Percentiles rank a stretch among this genome's conserved stretches.
phyloP scores from a whole-genome alignment of 208 protist species.

The Angomonas ambiguus region DNA sequence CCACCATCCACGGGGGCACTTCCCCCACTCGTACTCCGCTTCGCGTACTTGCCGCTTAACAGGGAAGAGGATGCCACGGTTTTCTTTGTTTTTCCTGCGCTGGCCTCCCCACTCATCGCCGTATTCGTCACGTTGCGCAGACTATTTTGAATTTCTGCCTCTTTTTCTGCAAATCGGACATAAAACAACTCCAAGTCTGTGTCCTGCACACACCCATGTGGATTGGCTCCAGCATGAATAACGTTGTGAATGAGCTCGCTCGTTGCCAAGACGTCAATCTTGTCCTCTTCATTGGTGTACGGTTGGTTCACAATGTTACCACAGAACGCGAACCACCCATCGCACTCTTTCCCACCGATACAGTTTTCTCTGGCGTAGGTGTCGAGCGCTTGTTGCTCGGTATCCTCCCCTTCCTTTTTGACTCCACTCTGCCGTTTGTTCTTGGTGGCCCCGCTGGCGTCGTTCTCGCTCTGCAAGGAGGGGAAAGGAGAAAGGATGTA shows the following conservation, averaged over 20 bases:
- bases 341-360: conserved; percentile 25
- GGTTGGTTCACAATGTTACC: not conserved
- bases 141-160: not conserved
- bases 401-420: not conserved
- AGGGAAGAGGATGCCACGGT: not conserved
- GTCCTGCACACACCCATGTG: conserved; percentile 43
- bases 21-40: not conserved
- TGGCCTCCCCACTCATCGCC: not conserved
- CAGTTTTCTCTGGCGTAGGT: conserved; percentile 3
- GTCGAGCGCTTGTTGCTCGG: not conserved
- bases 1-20: too few species aligned
- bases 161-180: conserved; percentile 33
- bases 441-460: not conserved
- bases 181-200: conserved; percentile 42
- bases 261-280: conserved; percentile 50
- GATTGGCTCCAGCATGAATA: conserved; percentile 32
- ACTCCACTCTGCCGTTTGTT: not conserved
- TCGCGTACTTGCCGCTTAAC: not conserved
- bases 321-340: not conserved
- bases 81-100: not conserved
- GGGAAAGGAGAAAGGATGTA: conserved; percentile 64
- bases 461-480: not conserved
- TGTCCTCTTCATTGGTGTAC: not conserved
- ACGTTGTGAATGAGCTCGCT: conserved; percentile 45
- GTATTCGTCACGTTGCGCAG: not conserved